Evolutionary conservation across 495 filamentous ascomycete genomes (phyloP).

Genomic region (Aspergillus diversus): DNA sequence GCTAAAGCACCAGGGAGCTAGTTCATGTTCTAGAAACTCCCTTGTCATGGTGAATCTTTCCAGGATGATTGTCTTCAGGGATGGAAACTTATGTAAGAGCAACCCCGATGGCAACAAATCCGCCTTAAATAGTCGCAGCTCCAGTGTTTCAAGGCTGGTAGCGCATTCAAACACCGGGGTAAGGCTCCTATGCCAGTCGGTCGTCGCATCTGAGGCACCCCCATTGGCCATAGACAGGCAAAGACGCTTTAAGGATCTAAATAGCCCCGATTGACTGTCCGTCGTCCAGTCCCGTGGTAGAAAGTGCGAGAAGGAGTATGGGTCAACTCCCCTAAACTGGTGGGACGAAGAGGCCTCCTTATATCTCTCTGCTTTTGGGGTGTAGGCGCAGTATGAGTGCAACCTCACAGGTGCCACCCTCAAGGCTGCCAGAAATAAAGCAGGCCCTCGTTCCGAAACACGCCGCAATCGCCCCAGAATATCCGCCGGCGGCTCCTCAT

Average conservation of each 20-base stretch:
- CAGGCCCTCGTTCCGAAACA: too few species aligned
- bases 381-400: too few species aligned
- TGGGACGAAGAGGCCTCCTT: background rate
- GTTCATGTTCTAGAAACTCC: background rate
- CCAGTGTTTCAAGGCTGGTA: background rate
- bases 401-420: too few species aligned
- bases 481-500: too few species aligned
- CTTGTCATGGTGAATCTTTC: background rate
- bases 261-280: background rate
- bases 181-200: background rate
- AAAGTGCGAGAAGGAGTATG: background rate
- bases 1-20: background rate
- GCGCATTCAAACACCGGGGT: background rate
- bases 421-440: too few species aligned
- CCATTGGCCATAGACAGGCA: conserved; percentile 5
- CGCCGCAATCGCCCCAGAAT: too few species aligned
- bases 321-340: background rate
- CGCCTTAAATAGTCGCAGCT: background rate
- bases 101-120: too few species aligned
- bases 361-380: too few species aligned
- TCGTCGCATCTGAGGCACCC: background rate
- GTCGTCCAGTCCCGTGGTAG: background rate
- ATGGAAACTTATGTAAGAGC: background rate
- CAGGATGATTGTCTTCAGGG: background rate
- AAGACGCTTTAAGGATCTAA: background rate